A percentile compares a stretch with the other conserved stretches of the same genome.
Conservation (phyloP, 192 early-diverging fungal species). For the Coemansia sp. region DNA sequence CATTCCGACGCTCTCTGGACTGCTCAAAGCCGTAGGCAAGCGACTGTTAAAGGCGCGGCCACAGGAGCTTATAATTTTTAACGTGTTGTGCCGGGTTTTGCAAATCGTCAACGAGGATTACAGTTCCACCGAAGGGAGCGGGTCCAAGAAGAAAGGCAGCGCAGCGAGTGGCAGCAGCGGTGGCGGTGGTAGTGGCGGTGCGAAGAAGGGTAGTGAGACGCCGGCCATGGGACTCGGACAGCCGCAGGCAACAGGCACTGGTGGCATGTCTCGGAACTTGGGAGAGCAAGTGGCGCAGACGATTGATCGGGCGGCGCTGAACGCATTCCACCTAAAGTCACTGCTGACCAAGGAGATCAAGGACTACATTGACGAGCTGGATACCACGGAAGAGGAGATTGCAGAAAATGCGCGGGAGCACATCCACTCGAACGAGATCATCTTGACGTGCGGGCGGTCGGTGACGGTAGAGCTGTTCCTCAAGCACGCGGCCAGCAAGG, state of each 20-base stretch:
- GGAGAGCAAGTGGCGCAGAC: constrained; percentile 59
- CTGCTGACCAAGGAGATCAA: constrained; percentile 80
- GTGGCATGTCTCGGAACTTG: constrained; percentile 45
- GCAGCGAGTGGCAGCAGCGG: neutral
- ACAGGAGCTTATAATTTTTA: constrained; percentile 81
- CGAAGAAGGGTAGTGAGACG: constrained; percentile 33
- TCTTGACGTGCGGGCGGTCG: constrained; percentile 93
- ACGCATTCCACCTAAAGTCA: constrained; percentile 64
- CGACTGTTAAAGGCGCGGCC: constrained; percentile 79
- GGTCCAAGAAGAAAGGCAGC: neutral
- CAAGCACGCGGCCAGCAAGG: constrained; percentile 78
- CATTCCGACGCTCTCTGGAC: constrained; percentile 60
- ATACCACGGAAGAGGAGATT: constrained; percentile 77
- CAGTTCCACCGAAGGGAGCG: constrained; percentile 12
- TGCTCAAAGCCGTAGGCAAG: constrained; percentile 72
- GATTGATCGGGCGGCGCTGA: constrained; percentile 38
- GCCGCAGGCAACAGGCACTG: neutral
- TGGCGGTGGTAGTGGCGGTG: neutral
- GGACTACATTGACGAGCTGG: constrained; percentile 88
- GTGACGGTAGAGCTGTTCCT: constrained; percentile 84
- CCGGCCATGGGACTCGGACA: constrained; percentile 42
- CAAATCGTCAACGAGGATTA: constrained; percentile 77
- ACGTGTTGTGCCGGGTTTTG: constrained; percentile 84
- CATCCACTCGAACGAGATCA: constrained; percentile 96
- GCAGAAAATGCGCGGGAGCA: constrained; percentile 85